Evolutionary conservation across 108 stramenopile genomes (phyloP).

Genomic region (Parmales sp.): DNA sequence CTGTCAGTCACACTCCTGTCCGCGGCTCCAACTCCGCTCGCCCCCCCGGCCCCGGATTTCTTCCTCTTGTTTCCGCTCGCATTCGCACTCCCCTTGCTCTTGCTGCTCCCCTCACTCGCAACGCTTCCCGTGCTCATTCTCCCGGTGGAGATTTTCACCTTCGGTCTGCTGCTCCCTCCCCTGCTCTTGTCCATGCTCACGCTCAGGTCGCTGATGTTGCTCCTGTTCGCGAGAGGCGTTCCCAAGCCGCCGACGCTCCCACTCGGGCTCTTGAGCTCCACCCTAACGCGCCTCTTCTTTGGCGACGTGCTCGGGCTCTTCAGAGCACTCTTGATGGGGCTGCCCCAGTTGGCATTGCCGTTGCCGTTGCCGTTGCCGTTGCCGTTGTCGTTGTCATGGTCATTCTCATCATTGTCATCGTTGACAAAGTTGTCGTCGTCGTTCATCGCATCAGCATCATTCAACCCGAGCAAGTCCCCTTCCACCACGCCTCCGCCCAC

Average conservation of each 20-base stretch:
- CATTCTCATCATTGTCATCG: background rate
- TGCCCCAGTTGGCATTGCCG: background rate
- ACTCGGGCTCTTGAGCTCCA: background rate
- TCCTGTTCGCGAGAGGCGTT: background rate
- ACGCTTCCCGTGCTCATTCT: background rate
- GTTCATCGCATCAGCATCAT: slow-evolving; percentile 1
- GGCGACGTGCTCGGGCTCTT: too few relatives aligned
- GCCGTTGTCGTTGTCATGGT: background rate
- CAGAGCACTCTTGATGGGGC: too few relatives aligned
- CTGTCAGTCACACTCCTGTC: too few relatives aligned
- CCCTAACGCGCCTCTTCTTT: too few relatives aligned
- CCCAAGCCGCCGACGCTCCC: background rate
- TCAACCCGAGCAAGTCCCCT: background rate
- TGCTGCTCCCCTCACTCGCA: background rate
- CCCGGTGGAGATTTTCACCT: background rate
- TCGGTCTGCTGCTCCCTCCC: background rate
- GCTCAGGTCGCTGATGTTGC: background rate
- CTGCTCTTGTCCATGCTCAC: background rate
- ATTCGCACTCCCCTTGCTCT: background rate
- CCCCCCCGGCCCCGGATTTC: background rate
- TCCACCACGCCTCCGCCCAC: background rate
- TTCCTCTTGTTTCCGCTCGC: slow-evolving; percentile 10
- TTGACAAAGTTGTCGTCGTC: background rate
- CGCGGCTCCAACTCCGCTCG: background rate
- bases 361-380: background rate